A percentile compares a stretch with the other conserved stretches of the same genome.
phyloP scores from a whole-genome alignment of 805 yeast species.

The Komagataella pastoris region DNA sequence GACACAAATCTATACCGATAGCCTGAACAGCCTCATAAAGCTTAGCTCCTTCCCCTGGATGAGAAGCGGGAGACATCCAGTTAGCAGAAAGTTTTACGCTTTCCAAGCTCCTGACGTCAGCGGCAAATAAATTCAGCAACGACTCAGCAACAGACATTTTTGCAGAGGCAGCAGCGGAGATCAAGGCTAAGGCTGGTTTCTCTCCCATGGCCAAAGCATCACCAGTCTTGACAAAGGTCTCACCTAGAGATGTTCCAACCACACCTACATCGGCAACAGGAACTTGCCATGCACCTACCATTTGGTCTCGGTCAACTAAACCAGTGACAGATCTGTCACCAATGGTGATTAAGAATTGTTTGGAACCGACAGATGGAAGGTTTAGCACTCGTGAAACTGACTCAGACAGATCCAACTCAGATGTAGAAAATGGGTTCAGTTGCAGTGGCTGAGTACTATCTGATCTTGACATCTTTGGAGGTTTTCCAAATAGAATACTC shows the following conservation, averaged over 20 bases:
- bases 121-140: slow-evolving; percentile 75
- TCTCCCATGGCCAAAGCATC: slow-evolving; percentile 98
- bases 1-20: slow-evolving; percentile 87
- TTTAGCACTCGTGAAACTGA: slow-evolving; percentile 74
- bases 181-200: slow-evolving; percentile 80
- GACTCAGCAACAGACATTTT: slow-evolving; percentile 95
- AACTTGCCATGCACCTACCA: slow-evolving; percentile 99
- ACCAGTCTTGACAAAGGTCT: slow-evolving; percentile 60
- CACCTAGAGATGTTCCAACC: slow-evolving; percentile 82
- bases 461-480: slow-evolving; percentile 84
- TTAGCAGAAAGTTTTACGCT: slow-evolving; percentile 85
- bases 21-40: slow-evolving; percentile 96
- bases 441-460: slow-evolving; percentile 51
- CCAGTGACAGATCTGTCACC: slow-evolving; percentile 99
- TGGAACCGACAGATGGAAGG: slow-evolving; percentile 91
- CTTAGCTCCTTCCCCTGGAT: slow-evolving; percentile 89
- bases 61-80: slow-evolving; percentile 98
- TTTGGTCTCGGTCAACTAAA: slow-evolving; percentile 90
- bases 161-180: slow-evolving; percentile 83
- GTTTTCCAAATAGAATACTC: slow-evolving; percentile 91
- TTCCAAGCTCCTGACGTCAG: slow-evolving; percentile 67
- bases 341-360: slow-evolving; percentile 89
- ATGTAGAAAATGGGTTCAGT: slow-evolving; percentile 23
- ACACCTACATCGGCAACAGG: slow-evolving; percentile 99
- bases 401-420: slow-evolving; percentile 32